Conservation (phyloP, 176 grass and related monocot species). For the Eleusine indica region DNA sequence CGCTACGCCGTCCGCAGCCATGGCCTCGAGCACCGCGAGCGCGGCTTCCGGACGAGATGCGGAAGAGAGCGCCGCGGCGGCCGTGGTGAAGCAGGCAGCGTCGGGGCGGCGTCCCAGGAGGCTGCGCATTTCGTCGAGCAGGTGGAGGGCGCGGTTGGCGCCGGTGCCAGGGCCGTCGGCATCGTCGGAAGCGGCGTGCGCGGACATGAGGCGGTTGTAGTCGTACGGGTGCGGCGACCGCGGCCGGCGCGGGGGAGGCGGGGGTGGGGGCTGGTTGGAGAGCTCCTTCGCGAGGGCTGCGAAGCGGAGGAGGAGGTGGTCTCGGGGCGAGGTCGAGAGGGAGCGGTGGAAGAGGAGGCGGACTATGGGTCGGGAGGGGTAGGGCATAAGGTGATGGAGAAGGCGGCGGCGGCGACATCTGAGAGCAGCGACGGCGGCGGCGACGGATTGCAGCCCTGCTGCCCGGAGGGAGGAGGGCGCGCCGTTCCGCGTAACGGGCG, state of each 20-base stretch:
- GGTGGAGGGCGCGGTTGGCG: conserved; percentile 58
- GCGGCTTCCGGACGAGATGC: conserved; percentile 43
- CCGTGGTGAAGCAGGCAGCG: conserved; percentile 78
- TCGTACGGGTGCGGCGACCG: conserved; percentile 76
- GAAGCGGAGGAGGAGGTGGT: conserved; percentile 57
- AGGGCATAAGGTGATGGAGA: conserved; percentile 41
- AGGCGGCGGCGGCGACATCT: conserved; percentile 45
- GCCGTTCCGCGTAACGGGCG: conserved; percentile 22
- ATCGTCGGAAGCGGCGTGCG: conserved; percentile 20
- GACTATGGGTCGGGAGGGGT: conserved; percentile 23
- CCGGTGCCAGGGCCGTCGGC: not conserved
- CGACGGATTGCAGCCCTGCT: conserved; percentile 29
- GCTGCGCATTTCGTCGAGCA: conserved; percentile 86
- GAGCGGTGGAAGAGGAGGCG: conserved; percentile 2
- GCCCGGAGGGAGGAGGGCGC: conserved; percentile 18
- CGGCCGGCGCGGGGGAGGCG: conserved; percentile 45
- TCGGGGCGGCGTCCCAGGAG: conserved; percentile 60
- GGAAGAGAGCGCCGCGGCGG: conserved; percentile 48
- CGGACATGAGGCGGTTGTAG: conserved; percentile 78
- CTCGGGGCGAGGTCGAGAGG: conserved; percentile 33
- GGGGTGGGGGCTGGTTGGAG: conserved; percentile 34
- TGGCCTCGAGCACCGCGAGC: conserved; percentile 57
- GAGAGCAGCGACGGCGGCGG: conserved; percentile 28
- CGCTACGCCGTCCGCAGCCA: conserved; percentile 47
- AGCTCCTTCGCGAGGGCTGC: conserved; percentile 67